Conservation (phyloP, 2,329 filamentous ascomycete species). For the Epichloe gansuensis region DNA sequence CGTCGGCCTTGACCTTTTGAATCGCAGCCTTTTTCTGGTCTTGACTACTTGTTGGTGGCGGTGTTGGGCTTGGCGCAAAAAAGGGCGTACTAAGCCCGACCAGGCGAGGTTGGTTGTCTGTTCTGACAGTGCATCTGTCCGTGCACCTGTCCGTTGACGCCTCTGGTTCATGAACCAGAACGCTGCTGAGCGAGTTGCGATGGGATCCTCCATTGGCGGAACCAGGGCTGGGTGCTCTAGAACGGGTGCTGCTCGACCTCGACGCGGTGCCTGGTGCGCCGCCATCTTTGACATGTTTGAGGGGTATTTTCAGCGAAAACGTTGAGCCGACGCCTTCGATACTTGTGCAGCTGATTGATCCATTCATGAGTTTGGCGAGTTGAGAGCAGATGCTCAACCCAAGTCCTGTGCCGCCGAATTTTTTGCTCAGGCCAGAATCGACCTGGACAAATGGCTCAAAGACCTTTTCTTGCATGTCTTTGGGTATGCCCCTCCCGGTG, state of each 20-base stretch:
- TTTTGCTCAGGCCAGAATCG: constrained; percentile 79
- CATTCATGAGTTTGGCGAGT: constrained; percentile 70
- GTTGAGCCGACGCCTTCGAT: constrained; percentile 61
- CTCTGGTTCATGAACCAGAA: constrained; percentile 9
- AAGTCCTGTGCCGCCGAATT: constrained; percentile 78
- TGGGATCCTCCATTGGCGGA: constrained; percentile 27
- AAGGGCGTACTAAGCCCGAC: constrained; percentile 76
- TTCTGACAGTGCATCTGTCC: constrained; percentile 7
- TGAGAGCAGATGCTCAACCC: constrained; percentile 85
- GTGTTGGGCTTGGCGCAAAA: constrained; percentile 40
- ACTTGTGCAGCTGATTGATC: constrained; percentile 59
- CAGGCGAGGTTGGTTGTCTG: constrained; percentile 52
- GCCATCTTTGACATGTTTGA: constrained; percentile 57
- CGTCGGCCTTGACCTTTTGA: constrained; percentile 45
- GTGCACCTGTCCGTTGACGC: constrained; percentile 7
- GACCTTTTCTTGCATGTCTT: constrained; percentile 64
- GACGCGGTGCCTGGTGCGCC: constrained; percentile 39
- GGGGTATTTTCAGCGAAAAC: constrained; percentile 71
- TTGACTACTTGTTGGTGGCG: constrained; percentile 22
- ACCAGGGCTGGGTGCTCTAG: constrained; percentile 33
- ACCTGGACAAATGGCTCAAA: constrained; percentile 94
- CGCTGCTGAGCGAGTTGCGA: constrained; percentile 16
- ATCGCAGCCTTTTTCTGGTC: constrained; percentile 53
- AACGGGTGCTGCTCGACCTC: constrained; percentile 40
- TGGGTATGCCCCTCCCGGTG: constrained; percentile 73